Conservation (phyloP, 306 rosid genomes). For the Cyclanthera cordifolia region DNA sequence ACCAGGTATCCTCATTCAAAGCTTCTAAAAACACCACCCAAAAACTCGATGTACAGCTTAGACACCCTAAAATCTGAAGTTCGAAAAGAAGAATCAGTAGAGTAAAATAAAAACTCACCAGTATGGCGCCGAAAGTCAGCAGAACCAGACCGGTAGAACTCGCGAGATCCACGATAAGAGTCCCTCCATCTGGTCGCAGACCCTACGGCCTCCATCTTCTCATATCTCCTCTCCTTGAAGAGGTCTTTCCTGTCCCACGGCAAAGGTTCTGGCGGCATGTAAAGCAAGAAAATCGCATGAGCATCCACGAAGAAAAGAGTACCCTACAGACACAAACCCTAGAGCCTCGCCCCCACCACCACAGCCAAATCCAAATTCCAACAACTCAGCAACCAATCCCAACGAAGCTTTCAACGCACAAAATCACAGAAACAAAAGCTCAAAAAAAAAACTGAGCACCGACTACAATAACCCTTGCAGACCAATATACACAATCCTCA, state of each 20-base stretch:
- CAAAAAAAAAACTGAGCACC: slow-evolving; percentile 23
- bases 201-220: slow-evolving; percentile 69
- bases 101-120: slow-evolving; percentile 30
- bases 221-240: slow-evolving; percentile 98
- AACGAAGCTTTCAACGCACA: slow-evolving; percentile 16
- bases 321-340: no score
- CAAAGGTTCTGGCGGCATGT: slow-evolving; percentile 99
- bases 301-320: slow-evolving; percentile 30
- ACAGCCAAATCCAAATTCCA: not conserved
- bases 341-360: not conserved
- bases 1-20: not conserved
- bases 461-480: slow-evolving; percentile 14
- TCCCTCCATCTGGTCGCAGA: slow-evolving; percentile 88
- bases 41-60: not conserved
- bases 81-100: not conserved
- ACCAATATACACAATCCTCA: slow-evolving; percentile 16
- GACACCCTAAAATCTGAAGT: not conserved
- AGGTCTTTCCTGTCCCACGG: slow-evolving; percentile 98
- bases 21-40: not conserved
- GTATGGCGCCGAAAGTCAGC: slow-evolving; percentile 69
- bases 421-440: not conserved
- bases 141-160: slow-evolving; percentile 70
- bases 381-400: slow-evolving; percentile 5
- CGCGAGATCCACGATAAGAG: slow-evolving; percentile 60
- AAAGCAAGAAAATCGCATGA: slow-evolving; percentile 71